phyloP scores from a whole-genome alignment of 2,329 filamentous ascomycete species.

The Cladophialophora psammophila region DNA sequence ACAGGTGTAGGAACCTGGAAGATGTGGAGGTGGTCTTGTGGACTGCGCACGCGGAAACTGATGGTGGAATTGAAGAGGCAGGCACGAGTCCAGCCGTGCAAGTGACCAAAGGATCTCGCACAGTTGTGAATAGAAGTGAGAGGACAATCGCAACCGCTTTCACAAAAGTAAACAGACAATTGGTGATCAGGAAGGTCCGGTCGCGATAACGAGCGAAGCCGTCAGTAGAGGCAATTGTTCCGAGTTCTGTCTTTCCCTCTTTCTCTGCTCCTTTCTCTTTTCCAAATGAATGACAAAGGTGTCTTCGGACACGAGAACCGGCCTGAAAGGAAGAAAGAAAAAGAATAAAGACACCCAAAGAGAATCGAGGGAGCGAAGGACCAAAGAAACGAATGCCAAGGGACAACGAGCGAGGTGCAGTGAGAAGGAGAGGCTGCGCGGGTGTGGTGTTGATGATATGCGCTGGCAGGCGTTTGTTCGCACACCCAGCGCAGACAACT shows the following conservation, averaged over 20 bases:
- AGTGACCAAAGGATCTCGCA: slow-evolving; percentile 12
- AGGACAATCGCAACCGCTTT: slow-evolving; percentile 17
- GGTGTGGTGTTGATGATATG: slow-evolving; percentile 9
- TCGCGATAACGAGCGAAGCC: neutral
- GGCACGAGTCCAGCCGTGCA: slow-evolving; percentile 4
- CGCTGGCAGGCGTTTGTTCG: slow-evolving; percentile 19
- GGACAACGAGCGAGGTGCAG: slow-evolving; percentile 1
- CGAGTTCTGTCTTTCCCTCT: slow-evolving; percentile 2
- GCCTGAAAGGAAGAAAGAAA: slow-evolving; percentile 13
- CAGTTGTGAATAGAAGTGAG: slow-evolving; percentile 23
- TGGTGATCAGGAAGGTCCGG: slow-evolving; percentile 9
- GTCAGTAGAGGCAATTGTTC: neutral
- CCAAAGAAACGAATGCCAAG: slow-evolving; percentile 5
- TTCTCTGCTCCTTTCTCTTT: slow-evolving; percentile 9
- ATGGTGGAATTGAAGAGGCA: neutral
- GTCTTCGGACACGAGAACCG: slow-evolving; percentile 4
- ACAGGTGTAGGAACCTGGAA: neutral
- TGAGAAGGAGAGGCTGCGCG: neutral
- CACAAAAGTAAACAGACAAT: slow-evolving; percentile 1
- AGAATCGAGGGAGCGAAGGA: neutral
- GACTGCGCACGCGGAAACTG: neutral
- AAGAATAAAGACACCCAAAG: neutral
- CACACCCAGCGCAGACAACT: neutral
- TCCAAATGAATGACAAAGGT: slow-evolving; percentile 21
- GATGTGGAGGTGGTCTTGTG: slow-evolving; percentile 10